Evolutionary conservation across 148 eudicot species (phyloP), one percentile per base, ranked within the genome.

Genomic region (Cornus florida): DNA sequence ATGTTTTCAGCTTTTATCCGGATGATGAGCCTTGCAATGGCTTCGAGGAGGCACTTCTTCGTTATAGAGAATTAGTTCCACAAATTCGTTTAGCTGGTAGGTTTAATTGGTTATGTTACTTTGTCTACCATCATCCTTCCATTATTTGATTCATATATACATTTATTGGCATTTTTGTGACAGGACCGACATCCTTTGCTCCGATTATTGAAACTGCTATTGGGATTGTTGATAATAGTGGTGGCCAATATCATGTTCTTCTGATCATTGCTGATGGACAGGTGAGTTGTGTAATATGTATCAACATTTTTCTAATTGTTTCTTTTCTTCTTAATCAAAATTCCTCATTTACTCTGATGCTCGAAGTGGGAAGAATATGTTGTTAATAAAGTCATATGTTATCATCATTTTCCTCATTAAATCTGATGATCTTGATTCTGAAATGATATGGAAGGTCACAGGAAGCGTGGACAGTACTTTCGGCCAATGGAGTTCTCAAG

Each of bases 181-280:
- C 71, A 84, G 87, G 87, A 38, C 87, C 87, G 17, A 84, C 86
- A 64, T 84, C 86, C 11, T 84, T 81, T 74, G 86, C 86, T 35
- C 87, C 87, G 0, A 80, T 82, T 6, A 85, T 85, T 60, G 83
- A 85, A 79, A 70, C 78, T 69, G 88, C 88, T 59, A 80, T 77
- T 38, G 70, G 64, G n/a, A 85, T 85, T 76, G 88, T 85, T 57
- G 83, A 85, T 41, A 41, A 76, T 39, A 85, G 83, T 66, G 75
- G 78, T 66, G 85, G 85, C 31, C 88, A 82, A 48, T 85, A 85
- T 80, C 87, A 85, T 73, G 87, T 82, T 35, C 80, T 85, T 10
- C 72, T 85, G 35, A 85, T 85, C 65, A 82, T 85, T 76, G 88
- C 85, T 74, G 88, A 86, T 86, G 88, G 88, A 43, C 88, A 86